These are phyloP conservation scores for Fusarium napiforme DNA, from an alignment of 2,329 filamentous ascomycete genomes.

Conservation along the genomic window DNA sequence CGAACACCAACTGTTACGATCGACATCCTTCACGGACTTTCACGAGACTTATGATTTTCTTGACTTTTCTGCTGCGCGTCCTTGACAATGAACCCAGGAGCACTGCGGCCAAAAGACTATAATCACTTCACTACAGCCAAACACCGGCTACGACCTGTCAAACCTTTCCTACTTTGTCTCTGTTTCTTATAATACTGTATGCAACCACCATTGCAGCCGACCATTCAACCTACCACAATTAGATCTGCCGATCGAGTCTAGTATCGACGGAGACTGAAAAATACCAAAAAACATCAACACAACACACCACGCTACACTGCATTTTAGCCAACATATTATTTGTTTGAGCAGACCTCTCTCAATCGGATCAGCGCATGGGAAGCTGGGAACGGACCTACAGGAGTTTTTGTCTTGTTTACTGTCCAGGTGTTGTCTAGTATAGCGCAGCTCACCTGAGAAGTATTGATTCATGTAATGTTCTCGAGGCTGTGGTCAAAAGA, in stretches of 20 bases:
- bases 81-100: slow-evolving; percentile 30
- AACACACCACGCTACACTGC: slow-evolving; percentile 17
- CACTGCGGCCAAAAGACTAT: slow-evolving; percentile 33
- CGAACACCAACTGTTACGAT: slow-evolving; percentile 40
- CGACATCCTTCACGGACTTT: slow-evolving; percentile 45
- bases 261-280: slow-evolving; percentile 25
- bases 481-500: slow-evolving; percentile 29
- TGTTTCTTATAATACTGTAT: slow-evolving; percentile 31
- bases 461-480: slow-evolving; percentile 37
- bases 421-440: slow-evolving; percentile 16
- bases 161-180: slow-evolving; percentile 21
- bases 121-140: slow-evolving; percentile 39
- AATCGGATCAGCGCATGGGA: slow-evolving; percentile 30
- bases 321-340: slow-evolving; percentile 24
- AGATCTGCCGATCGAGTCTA: slow-evolving; percentile 23
- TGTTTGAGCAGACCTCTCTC: slow-evolving; percentile 31
- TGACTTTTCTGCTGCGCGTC: slow-evolving; percentile 28
- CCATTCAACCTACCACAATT: slow-evolving; percentile 7
- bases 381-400: slow-evolving; percentile 29
- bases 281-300: slow-evolving; percentile 30
- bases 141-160: slow-evolving; percentile 40
- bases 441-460: slow-evolving; percentile 16
- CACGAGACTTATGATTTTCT: slow-evolving; percentile 47
- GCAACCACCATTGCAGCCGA: slow-evolving; percentile 13
- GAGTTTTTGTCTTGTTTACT: slow-evolving; percentile 38